Base-by-base conservation (phyloP, 2,329 filamentous ascomycete species). In the Chrysoporthe austroafricana region DNA sequence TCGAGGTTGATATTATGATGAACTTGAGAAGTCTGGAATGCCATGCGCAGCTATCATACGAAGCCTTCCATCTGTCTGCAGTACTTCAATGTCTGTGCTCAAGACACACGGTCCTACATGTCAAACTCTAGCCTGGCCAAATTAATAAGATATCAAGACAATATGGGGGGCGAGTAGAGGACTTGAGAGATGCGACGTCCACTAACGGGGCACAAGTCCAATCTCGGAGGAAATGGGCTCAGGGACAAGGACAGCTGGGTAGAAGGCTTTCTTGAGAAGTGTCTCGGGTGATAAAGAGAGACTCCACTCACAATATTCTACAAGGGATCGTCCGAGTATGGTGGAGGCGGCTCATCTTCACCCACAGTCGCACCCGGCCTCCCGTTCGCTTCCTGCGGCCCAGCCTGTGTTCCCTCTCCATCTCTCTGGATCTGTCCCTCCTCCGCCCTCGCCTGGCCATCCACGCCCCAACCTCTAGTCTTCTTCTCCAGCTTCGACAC, bases 401-500 rank as follows among this genome's bases (percentile, higher is more conserved):
- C 60, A 44, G 62, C 32, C 34, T 58, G 56, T 57, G 66, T n/a
- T 18, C 18, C 62, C 39, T 50, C 56, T 2, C 16, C 56, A 36
- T 46, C 32, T n/a, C 56, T 21, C 11, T 54, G 54, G 36, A 48
- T 42, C 71, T 73, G n/a, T 63, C 67, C 66, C 73, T 54, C 67
- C 74, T 70, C 60, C 67, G 69, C 36, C 44, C 64, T 70, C 21
- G 60, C 46, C 16, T 73, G 66, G 16, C 57, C 48, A 21, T 61
- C 66, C 11, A 61, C 56, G 18, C 42, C 48, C 57, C 44, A 60
- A 9, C 63, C 72, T 61, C 77, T 76, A 39, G 73, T 79, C 72
- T 86, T 82, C 64, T 87, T 83, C 78, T 98, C 94, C 62, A 97
- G 80, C 71, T 90, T 88, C 1, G 90, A 90, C 1, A 89, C 92